Conservation (phyloP, 2,329 filamentous ascomycete genomes). For the Microsporum canis region DNA sequence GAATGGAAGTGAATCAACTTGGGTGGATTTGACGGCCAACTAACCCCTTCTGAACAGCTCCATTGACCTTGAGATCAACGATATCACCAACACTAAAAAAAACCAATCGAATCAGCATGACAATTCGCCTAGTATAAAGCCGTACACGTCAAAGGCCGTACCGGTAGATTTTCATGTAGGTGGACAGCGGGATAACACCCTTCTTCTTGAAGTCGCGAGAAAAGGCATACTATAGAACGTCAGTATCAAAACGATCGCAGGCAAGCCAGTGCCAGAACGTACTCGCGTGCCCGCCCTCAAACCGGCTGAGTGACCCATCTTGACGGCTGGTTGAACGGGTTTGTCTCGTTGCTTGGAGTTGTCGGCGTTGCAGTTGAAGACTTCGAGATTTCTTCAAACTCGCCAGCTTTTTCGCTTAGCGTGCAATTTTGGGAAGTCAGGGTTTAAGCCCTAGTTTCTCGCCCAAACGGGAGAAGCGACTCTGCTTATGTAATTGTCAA, state of each 20-base stretch:
- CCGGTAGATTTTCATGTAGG: conserved; percentile 91
- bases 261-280: conserved; percentile 32
- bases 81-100: conserved; percentile 78
- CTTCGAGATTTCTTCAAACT: neutral
- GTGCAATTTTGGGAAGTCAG: conserved; percentile 6
- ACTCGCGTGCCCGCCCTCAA: conserved; percentile 76
- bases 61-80: conserved; percentile 97
- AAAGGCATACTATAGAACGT: conserved; percentile 65
- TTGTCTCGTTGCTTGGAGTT: conserved; percentile 26
- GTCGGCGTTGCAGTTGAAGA: neutral
- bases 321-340: conserved; percentile 39
- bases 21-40: conserved; percentile 26
- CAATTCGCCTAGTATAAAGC: neutral
- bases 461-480: conserved; percentile 7
- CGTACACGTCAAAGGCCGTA: conserved; percentile 34
- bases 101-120: neutral
- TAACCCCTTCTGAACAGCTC: conserved; percentile 96
- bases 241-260: conserved; percentile 19
- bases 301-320: conserved; percentile 80
- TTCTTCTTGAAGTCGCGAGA: conserved; percentile 87
- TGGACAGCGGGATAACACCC: conserved; percentile 85
- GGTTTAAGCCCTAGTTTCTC: conserved; percentile 14
- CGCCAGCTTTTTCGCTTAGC: conserved; percentile 15
- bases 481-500: conserved; percentile 1
- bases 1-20: neutral